Percentiles rank a stretch among this genome's conserved stretches.
phyloP scores from a whole-genome alignment of 2,329 filamentous ascomycete genomes.

The Periconia sp. region DNA sequence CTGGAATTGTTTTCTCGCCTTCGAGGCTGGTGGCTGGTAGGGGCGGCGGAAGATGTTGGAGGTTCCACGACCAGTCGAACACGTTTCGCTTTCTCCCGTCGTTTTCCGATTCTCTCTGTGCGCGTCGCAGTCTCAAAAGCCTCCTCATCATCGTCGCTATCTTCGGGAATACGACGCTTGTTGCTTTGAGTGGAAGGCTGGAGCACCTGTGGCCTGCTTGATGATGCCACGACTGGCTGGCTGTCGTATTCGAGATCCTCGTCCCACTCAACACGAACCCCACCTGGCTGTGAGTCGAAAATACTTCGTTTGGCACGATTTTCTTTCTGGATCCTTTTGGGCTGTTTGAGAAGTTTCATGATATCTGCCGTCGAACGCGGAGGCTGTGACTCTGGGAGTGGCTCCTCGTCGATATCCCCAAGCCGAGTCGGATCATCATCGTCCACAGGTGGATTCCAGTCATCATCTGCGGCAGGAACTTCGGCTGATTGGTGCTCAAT shows the following conservation, averaged over 20 bases:
- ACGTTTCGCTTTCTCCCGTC: conserved; percentile 38
- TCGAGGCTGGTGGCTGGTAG: conserved; percentile 33
- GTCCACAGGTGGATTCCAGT: neutral
- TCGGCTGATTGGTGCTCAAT: conserved; percentile 4
- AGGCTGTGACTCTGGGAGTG: conserved; percentile 11
- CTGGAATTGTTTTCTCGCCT: neutral
- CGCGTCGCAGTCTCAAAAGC: conserved; percentile 48
- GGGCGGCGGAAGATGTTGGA: conserved; percentile 22
- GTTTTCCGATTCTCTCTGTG: conserved; percentile 32
- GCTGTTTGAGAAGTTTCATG: conserved; percentile 20
- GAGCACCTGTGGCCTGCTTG: conserved; percentile 30
- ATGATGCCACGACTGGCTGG: conserved; percentile 13
- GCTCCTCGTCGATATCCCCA: conserved; percentile 3
- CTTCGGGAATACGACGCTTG: conserved; percentile 7
- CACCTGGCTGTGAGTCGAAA: conserved; percentile 45
- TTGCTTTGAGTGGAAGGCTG: conserved; percentile 26
- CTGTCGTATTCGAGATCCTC: conserved; percentile 35
- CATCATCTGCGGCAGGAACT: neutral
- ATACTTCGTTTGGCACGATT: conserved; percentile 36
- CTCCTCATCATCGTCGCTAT: conserved; percentile 41
- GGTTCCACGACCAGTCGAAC: conserved; percentile 19
- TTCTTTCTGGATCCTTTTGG: conserved; percentile 31
- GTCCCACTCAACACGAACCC: conserved; percentile 42
- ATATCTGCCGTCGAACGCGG: conserved; percentile 24
- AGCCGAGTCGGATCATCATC: conserved; percentile 5